phyloP scores from a whole-genome alignment of 306 rosid species.

The Ormosia semicastrata region DNA sequence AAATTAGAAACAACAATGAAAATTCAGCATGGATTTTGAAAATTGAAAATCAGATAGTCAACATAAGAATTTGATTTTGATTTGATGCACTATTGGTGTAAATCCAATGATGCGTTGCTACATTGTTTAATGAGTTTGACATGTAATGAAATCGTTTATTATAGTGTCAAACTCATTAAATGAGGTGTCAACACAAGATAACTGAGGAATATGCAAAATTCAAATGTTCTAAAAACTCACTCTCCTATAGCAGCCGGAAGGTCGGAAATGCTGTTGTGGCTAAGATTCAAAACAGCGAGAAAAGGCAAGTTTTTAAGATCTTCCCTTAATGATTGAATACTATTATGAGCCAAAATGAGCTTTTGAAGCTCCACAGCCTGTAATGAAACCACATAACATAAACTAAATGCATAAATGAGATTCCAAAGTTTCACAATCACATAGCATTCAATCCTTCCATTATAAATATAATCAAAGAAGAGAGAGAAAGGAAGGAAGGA shows the following conservation, averaged over 20 bases:
- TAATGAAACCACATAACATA: constrained; percentile 14
- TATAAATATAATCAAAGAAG: no score
- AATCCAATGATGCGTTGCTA: no score
- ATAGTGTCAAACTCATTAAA: no score
- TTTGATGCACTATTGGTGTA: no score
- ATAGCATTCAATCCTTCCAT: background rate
- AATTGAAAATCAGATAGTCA: background rate
- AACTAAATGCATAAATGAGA: background rate
- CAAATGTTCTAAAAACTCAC: constrained; percentile 50
- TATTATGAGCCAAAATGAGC: constrained; percentile 84
- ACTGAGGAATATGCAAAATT: background rate
- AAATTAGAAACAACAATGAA: constrained; percentile 10
- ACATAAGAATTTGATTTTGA: background rate
- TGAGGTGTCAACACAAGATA: no score
- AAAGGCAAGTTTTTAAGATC: constrained; percentile 67
- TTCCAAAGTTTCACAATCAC: background rate
- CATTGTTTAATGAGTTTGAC: no score
- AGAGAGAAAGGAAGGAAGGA: background rate
- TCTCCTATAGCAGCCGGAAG: constrained; percentile 91
- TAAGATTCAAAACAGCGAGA: constrained; percentile 72
- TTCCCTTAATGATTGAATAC: constrained; percentile 60
- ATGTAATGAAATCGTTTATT: no score
- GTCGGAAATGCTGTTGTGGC: constrained; percentile 73
- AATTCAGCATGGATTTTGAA: background rate
- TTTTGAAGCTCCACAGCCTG: constrained; percentile 93